Base-by-base conservation (phyloP, 2,329 filamentous ascomycete species). In the Macrophomina phaseolina region DNA sequence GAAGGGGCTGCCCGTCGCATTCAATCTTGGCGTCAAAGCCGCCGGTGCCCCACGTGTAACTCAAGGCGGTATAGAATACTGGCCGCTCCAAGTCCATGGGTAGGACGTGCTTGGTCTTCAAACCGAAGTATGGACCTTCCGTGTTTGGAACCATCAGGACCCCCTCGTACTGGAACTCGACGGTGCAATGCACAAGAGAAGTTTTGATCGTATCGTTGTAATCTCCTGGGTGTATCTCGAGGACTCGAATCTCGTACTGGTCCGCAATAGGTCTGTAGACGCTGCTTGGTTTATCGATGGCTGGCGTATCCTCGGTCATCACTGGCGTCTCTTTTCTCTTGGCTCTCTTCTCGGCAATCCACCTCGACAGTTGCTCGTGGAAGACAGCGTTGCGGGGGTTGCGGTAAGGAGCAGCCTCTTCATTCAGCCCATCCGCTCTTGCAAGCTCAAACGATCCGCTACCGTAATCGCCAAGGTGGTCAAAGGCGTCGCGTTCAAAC, bases 1-100 rank as follows among this genome's bases (percentile, higher is more conserved):
- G 4, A 14, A 58, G 34, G 4, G 56, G 40, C 0, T n/a, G 52
- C 38, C 67, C 51, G n/a, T 65, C 63, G 9, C 73, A 65, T 1
- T 52, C 9, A 23, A 71, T 68, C 14, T n/a, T 55, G 1, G 66
- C 61, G 14, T 74, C 69, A 46, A 72, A 73, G 2, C 64, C 18
- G 0, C 70, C 69, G n/a, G 68, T 18, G 2, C 71, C 73, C 73
- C 73, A 75, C 9, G 68, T 67, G 38, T 75, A 72, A 34, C 71
- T 73, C 9, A 74, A 58, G 0, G 71, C 71, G 5, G 71, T 74
- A 60, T 72, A 74, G 71, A 72, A 74, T 0, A 73, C 42, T 1
- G 69, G 67, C 5, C 51, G 66, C 4, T 67, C 67, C 7, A 65
- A 67, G 2, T 6, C 16, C 1, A 72, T 42, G 7, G 72, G 73